These are phyloP conservation scores for Volvariella volvacea DNA, from an alignment of 1,284 basidiomycete species.

Conservation along the genomic window DNA sequence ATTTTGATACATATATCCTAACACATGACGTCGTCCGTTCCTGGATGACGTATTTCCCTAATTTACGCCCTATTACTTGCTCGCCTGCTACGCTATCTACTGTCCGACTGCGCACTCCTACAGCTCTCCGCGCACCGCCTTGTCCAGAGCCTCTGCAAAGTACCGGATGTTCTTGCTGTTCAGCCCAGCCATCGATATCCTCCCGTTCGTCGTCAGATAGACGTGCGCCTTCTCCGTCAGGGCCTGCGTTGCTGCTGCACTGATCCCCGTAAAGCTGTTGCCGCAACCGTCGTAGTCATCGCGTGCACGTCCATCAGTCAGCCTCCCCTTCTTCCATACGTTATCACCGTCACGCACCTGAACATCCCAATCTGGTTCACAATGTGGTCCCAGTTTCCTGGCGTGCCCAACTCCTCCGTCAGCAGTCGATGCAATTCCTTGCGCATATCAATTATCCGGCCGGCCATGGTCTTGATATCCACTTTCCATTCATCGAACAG, in stretches of 20 bases:
- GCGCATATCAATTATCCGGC: conserved; percentile 88
- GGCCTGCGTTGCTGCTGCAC: conserved; percentile 58
- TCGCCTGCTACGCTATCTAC: conserved; percentile 11
- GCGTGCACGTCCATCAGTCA: conserved; percentile 6
- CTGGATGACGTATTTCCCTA: conserved; percentile 18
- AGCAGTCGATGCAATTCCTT: conserved; percentile 74
- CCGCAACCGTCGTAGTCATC: neutral
- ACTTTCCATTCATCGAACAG: conserved; percentile 85
- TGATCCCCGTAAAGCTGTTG: conserved; percentile 75
- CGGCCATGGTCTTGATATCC: conserved; percentile 90
- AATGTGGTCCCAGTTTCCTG: conserved; percentile 90
- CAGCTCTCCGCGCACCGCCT: conserved; percentile 54
- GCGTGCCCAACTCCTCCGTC: conserved; percentile 83
- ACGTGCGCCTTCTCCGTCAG: conserved; percentile 78
- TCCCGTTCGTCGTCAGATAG: conserved; percentile 82
- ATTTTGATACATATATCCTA: conserved; percentile 2
- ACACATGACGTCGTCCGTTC: conserved; percentile 5
- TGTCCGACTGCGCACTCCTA: no score
- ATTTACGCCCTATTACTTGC: conserved; percentile 1
- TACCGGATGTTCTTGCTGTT: conserved; percentile 59
- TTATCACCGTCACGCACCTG: conserved; percentile 40
- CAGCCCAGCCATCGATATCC: conserved; percentile 77
- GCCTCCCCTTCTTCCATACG: neutral
- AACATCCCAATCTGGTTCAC: conserved; percentile 91
- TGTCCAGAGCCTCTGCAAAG: conserved; percentile 73